These are phyloP conservation scores for Elsinoe australis DNA, from an alignment of 2,329 filamentous ascomycete genomes.

Conservation along the genomic window DNA sequence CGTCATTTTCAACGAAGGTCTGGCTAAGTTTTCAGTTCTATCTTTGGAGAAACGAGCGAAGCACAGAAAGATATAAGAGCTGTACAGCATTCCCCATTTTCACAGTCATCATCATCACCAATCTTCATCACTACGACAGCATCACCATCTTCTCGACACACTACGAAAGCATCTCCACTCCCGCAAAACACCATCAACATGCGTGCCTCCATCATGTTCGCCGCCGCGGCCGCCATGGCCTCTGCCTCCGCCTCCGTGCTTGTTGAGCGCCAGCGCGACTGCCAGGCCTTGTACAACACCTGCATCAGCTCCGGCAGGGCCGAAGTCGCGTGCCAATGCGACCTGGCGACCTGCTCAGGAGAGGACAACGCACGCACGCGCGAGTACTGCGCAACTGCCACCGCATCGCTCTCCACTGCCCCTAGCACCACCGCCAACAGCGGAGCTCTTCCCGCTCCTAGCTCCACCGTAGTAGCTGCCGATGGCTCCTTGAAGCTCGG, in stretches of 20 bases:
- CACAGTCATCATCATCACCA: not conserved
- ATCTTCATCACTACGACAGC: not conserved
- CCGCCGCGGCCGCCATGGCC: constrained; percentile 20
- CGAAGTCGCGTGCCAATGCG: constrained; percentile 20
- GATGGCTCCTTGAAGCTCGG: constrained; percentile 23
- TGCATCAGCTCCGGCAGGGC: constrained; percentile 18
- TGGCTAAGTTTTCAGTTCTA: not conserved
- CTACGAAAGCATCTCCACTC: not conserved
- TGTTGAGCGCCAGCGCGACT: constrained; percentile 14
- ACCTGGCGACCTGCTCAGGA: constrained; percentile 18
- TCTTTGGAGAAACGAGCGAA: no score
- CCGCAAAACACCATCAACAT: no score
- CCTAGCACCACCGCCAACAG: not conserved
- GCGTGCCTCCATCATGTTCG: constrained; percentile 21
- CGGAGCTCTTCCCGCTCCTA: no score
- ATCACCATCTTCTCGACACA: not conserved
- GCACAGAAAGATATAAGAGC: not conserved
- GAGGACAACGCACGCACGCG: constrained; percentile 19
- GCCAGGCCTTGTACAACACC: constrained; percentile 19
- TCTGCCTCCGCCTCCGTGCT: not conserved
- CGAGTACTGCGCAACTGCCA: constrained; percentile 20
- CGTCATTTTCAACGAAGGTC: constrained; percentile 11
- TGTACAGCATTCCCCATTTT: no score
- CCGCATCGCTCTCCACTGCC: constrained; percentile 11
- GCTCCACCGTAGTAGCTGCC: constrained; percentile 17